These are phyloP conservation scores for Blastobotrys ciferrii DNA, from an alignment of 1,139 yeast species.

Conservation along the genomic window DNA sequence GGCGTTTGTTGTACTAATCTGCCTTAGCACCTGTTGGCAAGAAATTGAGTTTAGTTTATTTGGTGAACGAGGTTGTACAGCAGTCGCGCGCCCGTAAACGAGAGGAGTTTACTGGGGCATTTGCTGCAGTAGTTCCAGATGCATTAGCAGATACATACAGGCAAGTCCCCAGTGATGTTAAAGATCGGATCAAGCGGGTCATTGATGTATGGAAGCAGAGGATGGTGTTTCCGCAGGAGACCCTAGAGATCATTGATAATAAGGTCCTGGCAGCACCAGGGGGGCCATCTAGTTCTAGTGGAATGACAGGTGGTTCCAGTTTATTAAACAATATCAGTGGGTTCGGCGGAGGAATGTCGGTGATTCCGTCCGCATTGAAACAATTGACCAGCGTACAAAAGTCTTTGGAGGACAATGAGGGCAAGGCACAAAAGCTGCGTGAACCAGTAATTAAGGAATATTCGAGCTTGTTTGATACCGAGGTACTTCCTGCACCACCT, in stretches of 20 bases:
- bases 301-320: conserved; percentile 5
- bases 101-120: conserved; percentile 58
- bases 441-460: conserved; percentile 22
- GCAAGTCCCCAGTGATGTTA: conserved; percentile 37
- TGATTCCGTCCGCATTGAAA: conserved; percentile 14
- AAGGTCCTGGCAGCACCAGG: conserved; percentile 29
- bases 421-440: conserved; percentile 12
- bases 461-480: conserved; percentile 37
- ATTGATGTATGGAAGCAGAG: conserved; percentile 77
- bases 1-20: neutral
- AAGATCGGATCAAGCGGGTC: conserved; percentile 61
- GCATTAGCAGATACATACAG: conserved; percentile 37
- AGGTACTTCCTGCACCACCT: conserved; percentile 52
- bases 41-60: conserved; percentile 61
- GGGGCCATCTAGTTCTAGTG: neutral
- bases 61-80: conserved; percentile 83
- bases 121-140: conserved; percentile 47
- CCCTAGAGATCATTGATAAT: conserved; percentile 45
- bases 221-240: conserved; percentile 48
- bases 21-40: conserved; percentile 42
- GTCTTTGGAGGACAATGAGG: conserved; percentile 5
- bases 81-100: conserved; percentile 68
- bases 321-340: conserved; percentile 11
- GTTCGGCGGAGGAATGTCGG: conserved; percentile 13
- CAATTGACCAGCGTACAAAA: conserved; percentile 8